Evolutionary conservation across 2,329 filamentous ascomycete genomes (phyloP), one percentile per base, ranked within the genome.

Genomic region (Aureobasidium sp.): DNA sequence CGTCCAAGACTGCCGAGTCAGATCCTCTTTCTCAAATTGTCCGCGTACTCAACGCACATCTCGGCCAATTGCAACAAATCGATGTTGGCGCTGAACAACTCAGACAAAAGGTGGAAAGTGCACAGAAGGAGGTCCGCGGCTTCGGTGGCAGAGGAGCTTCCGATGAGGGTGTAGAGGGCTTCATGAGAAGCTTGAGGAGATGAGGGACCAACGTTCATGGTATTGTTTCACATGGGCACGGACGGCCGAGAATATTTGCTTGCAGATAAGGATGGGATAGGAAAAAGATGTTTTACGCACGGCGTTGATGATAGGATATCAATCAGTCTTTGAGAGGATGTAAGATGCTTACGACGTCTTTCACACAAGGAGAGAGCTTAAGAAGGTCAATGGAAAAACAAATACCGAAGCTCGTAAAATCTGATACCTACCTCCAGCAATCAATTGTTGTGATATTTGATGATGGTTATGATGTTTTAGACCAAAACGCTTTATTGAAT

Each of bases 21-120:
- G 67, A 70, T 61, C 72, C 97, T 88, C 82, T 97, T 71, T 93
- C 91, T 68, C 91, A 97, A 76, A 96, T 99, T 70, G 93, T 97
- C 59, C 88, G 91, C 66, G 91, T 97, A 55, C 87, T 99, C 68
- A 99, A 99, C 74, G 87, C 88, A 27, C 94, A 99, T 74, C 85
- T 99, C 41, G 86, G 87, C 39, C 92, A 97, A 75, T 82, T 99
- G 64, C 93, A 97, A 76, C 89, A 89, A 78, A 97, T 99, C 73
- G 93, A 97, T 72, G 85, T 87, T 66, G 92, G 93, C 66, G 89
- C 93, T 39, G 84, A 87, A 17, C 83, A 87, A 36, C 80, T 97
- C 59, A 89, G 95, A 74, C 82, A 86, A 64, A 96, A 96, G 81
- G 90, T 97, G 57, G 77, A 80, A 6, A 84, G 87, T 34, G 90